Conservation (phyloP, 129 eudicot genomes). For the Solidago caesia region DNA sequence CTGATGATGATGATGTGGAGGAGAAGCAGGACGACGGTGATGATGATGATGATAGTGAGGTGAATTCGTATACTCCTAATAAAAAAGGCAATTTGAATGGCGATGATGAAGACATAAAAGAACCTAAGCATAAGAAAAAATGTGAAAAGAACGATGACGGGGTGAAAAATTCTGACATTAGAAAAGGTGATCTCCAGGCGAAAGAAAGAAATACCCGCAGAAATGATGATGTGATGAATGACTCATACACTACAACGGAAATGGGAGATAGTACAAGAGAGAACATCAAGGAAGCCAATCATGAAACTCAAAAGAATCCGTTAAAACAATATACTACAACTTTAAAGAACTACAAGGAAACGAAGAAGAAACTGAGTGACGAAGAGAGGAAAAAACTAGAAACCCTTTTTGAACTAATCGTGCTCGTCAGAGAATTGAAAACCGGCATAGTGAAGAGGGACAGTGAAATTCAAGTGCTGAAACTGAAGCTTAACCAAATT, state of each 20-base stretch:
- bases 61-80: neutral
- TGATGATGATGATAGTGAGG: neutral
- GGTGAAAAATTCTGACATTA: conserved; percentile 3
- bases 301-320: conserved; percentile 39
- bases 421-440: conserved; percentile 55
- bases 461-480: conserved; percentile 58
- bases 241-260: conserved; percentile 34
- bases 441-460: conserved; percentile 49
- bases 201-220: neutral
- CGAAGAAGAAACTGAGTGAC: conserved; percentile 54
- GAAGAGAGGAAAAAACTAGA: conserved; percentile 49
- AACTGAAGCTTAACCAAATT: conserved; percentile 38
- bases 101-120: neutral
- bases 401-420: conserved; percentile 37
- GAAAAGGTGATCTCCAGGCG: neutral
- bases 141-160: neutral
- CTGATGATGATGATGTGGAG: neutral
- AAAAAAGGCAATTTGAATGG: neutral
- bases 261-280: conserved; percentile 35
- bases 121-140: neutral
- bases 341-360: conserved; percentile 68
- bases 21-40: neutral
- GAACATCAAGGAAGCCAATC: conserved; percentile 37
- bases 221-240: conserved; percentile 30
- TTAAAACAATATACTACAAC: conserved; percentile 56